Conservation (phyloP, 2,329 filamentous ascomycete genomes). For the Tolypocladium cylindrosporum region DNA sequence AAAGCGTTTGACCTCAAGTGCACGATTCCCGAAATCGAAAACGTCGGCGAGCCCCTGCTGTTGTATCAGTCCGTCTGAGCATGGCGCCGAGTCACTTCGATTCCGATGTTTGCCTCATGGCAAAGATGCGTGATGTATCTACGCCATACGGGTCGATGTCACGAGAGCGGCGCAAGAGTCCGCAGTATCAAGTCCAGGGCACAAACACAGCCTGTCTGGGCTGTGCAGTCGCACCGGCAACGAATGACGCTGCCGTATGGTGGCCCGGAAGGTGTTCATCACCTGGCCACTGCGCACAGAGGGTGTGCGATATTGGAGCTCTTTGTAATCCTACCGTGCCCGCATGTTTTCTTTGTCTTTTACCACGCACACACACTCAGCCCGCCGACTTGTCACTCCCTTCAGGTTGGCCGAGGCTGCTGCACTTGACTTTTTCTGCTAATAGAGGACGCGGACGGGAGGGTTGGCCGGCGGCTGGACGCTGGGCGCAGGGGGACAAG, state of each 20-base stretch:
- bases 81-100: not conserved
- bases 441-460: not conserved
- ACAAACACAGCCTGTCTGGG: not conserved
- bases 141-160: not conserved
- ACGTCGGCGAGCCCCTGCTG: constrained; percentile 88
- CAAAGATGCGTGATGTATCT: not conserved
- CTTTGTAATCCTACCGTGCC: not conserved
- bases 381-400: not conserved
- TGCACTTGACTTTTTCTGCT: not conserved
- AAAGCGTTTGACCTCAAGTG: constrained; percentile 99
- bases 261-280: not conserved
- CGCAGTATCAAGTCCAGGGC: not conserved
- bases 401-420: not conserved
- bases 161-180: not conserved
- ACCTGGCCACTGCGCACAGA: not conserved
- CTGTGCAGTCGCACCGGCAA: not conserved
- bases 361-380: not conserved
- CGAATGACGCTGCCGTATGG: not conserved
- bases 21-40: constrained; percentile 97
- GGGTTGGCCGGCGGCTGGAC: not conserved
- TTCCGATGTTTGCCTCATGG: too few species aligned
- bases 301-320: not conserved
- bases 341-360: not conserved
- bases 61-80: constrained; percentile 62
- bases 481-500: not conserved